Base-by-base conservation (phyloP, 1,139 yeast genomes). In the Scheffersomyces cryptocercus region DNA sequence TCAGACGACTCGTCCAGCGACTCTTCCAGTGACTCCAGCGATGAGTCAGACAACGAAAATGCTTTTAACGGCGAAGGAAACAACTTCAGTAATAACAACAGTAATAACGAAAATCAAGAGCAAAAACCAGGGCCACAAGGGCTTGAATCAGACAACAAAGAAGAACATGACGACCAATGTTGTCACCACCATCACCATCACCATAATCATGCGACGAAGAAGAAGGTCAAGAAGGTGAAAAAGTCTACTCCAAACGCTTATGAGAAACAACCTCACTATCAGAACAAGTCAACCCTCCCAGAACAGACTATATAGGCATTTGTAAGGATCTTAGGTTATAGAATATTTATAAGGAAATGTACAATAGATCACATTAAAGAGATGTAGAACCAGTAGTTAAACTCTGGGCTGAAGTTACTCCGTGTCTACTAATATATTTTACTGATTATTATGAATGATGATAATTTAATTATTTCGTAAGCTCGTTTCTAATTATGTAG, bases 211-310 rank as follows among this genome's bases (percentile, higher is more conserved):
- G 37, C 16, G 28, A 46, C 43, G 5, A 43, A 45, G 37, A 31
- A 31, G 24, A 46, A 43, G 39, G 40, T 29, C 5, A 44, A 44
- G 39, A 36, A 36, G 28, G 20, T 32, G 29, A 44, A 40, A 34
- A 47, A 32, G 37, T 28, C 40, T 24, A 35, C 72, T 34, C 88
- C 91, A 1, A 86, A 86, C 62, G 90, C 91, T 0, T 86, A 86
- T 54, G 95, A 86, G 59, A 67, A 74, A 38, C 93, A 85, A 58
- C 95, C 95, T 0, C 76, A 72, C 49, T 84, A 84, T 57, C 70
- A 61, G 39, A 69, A 69, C 48, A 63, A 65, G 52, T 45, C 52
- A 5, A 41, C 40, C 31, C 42, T 41, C 4, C 54, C 53, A 6
- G 36, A 39, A 37, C 12, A 31, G 26, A 20, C 26, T 2, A 20